A percentile compares a stretch with the other conserved stretches of the same genome.
phyloP scores from a whole-genome alignment of 1,139 yeast species.

The Hanseniaspora uvarum region DNA sequence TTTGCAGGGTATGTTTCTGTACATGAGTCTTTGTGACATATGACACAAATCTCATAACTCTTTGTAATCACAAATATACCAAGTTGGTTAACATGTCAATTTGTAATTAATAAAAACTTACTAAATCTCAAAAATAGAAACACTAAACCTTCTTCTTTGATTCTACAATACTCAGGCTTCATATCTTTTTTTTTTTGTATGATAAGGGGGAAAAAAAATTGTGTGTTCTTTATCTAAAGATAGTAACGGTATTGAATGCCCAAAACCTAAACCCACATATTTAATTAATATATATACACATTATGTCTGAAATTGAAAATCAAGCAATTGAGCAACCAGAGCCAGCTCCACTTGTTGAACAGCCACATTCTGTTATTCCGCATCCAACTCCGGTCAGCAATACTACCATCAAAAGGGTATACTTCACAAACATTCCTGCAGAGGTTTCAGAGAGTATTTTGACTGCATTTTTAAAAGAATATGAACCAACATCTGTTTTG shows the following conservation, averaged over 20 bases:
- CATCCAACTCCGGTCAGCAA: constrained; percentile 23
- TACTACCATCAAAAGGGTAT: constrained; percentile 31
- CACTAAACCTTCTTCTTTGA: too few species aligned
- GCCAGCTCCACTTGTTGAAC: neutral
- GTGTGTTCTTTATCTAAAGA: neutral
- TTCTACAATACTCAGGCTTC: too few species aligned
- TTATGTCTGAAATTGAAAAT: neutral
- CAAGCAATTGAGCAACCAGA: neutral
- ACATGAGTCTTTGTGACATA: neutral
- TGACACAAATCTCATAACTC: neutral
- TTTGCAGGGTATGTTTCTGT: neutral
- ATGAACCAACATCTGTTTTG: constrained; percentile 35
- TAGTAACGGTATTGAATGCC: neutral
- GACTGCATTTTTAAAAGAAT: constrained; percentile 35
- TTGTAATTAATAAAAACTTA: too few species aligned
- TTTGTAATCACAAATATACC: too few species aligned
- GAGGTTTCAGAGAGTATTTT: constrained; percentile 46
- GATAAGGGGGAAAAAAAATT: too few species aligned
- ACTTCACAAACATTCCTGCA: constrained; percentile 46
- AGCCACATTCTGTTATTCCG: constrained; percentile 19
- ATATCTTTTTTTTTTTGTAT: too few species aligned
- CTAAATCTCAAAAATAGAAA: too few species aligned
- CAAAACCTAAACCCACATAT: neutral
- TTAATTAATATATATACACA: neutral
- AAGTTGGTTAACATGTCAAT: too few species aligned